A percentile compares a stretch with the other conserved stretches of the same genome.
These are phyloP conservation scores for Corylus heterophylla DNA, from an alignment of 306 rosid genomes.

Conservation along the genomic window DNA sequence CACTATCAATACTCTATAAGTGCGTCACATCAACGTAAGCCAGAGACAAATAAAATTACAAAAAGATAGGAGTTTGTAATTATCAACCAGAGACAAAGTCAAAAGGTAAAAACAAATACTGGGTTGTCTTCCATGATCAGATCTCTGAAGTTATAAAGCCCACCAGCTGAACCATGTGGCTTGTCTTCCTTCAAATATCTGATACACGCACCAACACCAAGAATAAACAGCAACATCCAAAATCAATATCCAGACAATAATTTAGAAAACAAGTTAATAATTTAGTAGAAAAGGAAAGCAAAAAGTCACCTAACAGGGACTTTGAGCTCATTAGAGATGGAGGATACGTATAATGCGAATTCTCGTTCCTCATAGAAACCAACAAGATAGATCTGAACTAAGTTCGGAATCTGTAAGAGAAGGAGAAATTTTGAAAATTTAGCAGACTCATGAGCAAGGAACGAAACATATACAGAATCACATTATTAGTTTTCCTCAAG, in stretches of 20 bases:
- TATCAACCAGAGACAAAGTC: constrained; percentile 15
- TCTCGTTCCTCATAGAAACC: constrained; percentile 98
- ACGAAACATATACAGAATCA: background rate
- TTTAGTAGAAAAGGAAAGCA: constrained; percentile 1
- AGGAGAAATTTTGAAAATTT: constrained; percentile 4
- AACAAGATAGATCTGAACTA: constrained; percentile 78
- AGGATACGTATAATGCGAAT: constrained; percentile 73
- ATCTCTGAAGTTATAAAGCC: constrained; percentile 84
- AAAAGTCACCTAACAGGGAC: constrained; percentile 72
- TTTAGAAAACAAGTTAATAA: constrained; percentile 8
- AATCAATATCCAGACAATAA: background rate
- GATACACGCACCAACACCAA: constrained; percentile 14
- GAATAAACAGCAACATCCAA: constrained; percentile 11
- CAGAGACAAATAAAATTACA: background rate
- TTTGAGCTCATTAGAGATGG: constrained; percentile 91
- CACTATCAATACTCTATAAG: constrained; percentile 13
- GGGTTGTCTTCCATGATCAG: constrained; percentile 90
- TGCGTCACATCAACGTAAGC: constrained; percentile 4
- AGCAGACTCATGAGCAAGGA: constrained; percentile 1
- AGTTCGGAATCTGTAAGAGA: constrained; percentile 74
- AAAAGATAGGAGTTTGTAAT: constrained; percentile 3
- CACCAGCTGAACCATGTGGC: constrained; percentile 98
- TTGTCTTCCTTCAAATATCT: constrained; percentile 92
- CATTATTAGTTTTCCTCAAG: background rate
- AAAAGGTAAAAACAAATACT: constrained; percentile 43